phyloP scores from a whole-genome alignment of 2,329 filamentous ascomycete species.

The Stachybotrys chlorohalonatus region DNA sequence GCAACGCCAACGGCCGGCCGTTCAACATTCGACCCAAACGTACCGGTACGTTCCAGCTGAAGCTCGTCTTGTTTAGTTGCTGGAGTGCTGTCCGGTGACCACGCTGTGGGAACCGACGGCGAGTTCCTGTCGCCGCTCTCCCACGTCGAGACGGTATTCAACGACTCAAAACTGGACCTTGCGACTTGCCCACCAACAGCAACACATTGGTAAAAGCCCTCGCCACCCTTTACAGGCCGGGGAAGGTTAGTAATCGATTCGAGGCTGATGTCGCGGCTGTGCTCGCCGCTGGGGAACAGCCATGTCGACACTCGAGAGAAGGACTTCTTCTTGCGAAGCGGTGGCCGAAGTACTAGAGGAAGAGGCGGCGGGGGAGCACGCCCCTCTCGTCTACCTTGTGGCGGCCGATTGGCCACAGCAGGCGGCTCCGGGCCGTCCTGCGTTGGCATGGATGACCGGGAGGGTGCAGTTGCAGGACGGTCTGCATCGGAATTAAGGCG shows the following conservation, averaged over 20 bases:
- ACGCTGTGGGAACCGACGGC: slow-evolving; percentile 34
- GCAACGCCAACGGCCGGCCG: slow-evolving; percentile 18
- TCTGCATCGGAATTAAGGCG: slow-evolving; percentile 39
- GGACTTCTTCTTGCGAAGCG: slow-evolving; percentile 57
- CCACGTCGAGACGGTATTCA: slow-evolving; percentile 41
- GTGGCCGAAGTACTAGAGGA: slow-evolving; percentile 49
- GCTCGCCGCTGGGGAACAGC: slow-evolving; percentile 37
- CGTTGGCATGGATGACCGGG: slow-evolving; percentile 20
- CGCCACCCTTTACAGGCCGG: slow-evolving; percentile 37
- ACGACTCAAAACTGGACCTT: slow-evolving; percentile 33
- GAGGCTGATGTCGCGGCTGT: slow-evolving; percentile 30
- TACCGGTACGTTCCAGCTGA: slow-evolving; percentile 24
- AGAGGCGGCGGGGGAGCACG: slow-evolving; percentile 44
- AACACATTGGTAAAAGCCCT: slow-evolving; percentile 53
- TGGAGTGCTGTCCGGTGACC: slow-evolving; percentile 38
- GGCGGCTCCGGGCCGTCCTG: slow-evolving; percentile 16
- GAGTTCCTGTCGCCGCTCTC: slow-evolving; percentile 34
- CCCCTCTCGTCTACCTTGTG: slow-evolving; percentile 18
- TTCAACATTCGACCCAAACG: slow-evolving; percentile 16
- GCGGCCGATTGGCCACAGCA: slow-evolving; percentile 9
- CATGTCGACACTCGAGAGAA: slow-evolving; percentile 54
- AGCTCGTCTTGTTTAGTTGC: slow-evolving; percentile 28
- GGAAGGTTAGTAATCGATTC: slow-evolving; percentile 48
- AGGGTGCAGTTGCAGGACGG: slow-evolving; percentile 22
- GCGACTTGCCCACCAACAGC: slow-evolving; percentile 18